phyloP scores from a whole-genome alignment of 169 alveolate genomes.

The Eimeria acervulina region DNA sequence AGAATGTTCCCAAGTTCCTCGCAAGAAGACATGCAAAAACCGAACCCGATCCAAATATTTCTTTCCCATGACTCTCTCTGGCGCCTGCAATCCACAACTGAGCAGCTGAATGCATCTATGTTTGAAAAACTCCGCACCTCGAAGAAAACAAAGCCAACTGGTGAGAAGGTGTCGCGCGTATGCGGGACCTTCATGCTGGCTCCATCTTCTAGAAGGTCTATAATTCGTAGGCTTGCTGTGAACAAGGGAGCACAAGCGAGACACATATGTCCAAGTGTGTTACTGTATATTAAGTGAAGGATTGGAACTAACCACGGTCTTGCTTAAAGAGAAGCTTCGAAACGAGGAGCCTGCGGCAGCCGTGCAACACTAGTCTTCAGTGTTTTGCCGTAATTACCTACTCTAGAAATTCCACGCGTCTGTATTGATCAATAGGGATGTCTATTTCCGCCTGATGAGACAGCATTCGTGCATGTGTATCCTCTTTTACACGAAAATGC shows the following conservation, averaged over 20 bases:
- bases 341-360: conserved; percentile 65
- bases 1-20: background rate
- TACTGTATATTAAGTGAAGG: background rate
- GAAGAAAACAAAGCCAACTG: conserved; percentile 82
- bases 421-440: conserved; percentile 67
- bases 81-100: conserved; percentile 46
- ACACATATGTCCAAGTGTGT: background rate
- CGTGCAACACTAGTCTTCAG: background rate
- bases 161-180: conserved; percentile 76
- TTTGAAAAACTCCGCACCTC: conserved; percentile 26
- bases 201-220: conserved; percentile 76
- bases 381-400: background rate
- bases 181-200: conserved; percentile 70
- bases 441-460: conserved; percentile 69
- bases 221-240: conserved; percentile 77
- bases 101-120: background rate
- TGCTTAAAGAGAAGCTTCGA: conserved; percentile 82
- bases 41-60: conserved; percentile 77
- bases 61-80: conserved; percentile 81
- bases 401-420: conserved; percentile 83
- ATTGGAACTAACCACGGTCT: conserved; percentile 65
- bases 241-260: background rate
- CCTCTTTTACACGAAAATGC: background rate
- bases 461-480: background rate
- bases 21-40: too few species aligned